A percentile compares a stretch with the other conserved stretches of the same genome.
Conservation (phyloP, 192 early-diverging fungal genomes). For the Mortierella alpina region DNA sequence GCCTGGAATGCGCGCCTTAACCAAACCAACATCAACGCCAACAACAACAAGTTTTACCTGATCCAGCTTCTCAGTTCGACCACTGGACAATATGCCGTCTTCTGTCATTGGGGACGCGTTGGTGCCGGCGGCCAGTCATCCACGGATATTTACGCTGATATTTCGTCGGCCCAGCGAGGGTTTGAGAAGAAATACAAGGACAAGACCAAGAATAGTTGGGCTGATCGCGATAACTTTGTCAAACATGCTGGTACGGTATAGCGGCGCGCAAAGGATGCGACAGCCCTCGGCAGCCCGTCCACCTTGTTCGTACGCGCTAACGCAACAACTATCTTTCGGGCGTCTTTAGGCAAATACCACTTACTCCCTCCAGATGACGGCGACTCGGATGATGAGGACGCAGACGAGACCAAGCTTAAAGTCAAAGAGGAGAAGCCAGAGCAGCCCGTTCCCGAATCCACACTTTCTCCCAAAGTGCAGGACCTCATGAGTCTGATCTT, state of each 20-base stretch:
- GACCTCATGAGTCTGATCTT: conserved; percentile 77
- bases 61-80: conserved; percentile 69
- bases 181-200: conserved; percentile 74
- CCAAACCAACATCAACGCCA: conserved; percentile 72
- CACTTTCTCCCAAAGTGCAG: conserved; percentile 62
- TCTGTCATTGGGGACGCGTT: conserved; percentile 81
- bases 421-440: conserved; percentile 17
- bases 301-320: neutral
- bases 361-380: conserved; percentile 75
- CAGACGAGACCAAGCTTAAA: conserved; percentile 5
- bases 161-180: conserved; percentile 52
- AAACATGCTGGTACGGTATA: conserved; percentile 23
- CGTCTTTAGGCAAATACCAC: conserved; percentile 59
- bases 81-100: conserved; percentile 58
- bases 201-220: conserved; percentile 80
- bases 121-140: conserved; percentile 70
- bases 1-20: conserved; percentile 74
- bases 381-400: conserved; percentile 62
- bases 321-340: neutral
- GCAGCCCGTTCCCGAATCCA: conserved; percentile 51
- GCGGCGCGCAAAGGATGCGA: no score
- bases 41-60: conserved; percentile 84
- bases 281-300: neutral
- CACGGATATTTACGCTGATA: conserved; percentile 8
- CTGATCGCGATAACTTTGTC: conserved; percentile 53